These are phyloP conservation scores for Aureobasidium lini DNA, from an alignment of 2,329 filamentous ascomycete genomes.

Conservation along the genomic window DNA sequence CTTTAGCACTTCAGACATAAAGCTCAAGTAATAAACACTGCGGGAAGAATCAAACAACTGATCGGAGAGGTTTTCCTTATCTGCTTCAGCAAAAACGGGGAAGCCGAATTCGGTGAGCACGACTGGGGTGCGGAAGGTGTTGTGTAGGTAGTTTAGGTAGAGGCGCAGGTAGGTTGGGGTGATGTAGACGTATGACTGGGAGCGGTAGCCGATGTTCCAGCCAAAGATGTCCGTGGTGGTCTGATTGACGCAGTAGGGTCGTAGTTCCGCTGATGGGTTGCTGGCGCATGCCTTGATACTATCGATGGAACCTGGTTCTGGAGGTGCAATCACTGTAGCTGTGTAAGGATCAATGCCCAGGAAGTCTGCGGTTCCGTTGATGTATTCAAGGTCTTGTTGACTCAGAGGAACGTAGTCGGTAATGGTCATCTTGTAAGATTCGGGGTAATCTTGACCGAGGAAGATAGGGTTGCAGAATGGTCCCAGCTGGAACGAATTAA, in stretches of 20 bases:
- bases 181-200: conserved; percentile 50
- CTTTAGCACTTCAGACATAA: conserved; percentile 27
- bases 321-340: conserved; percentile 16
- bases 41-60: conserved; percentile 49
- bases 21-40: conserved; percentile 48
- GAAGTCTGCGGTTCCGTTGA: conserved; percentile 23
- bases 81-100: conserved; percentile 39
- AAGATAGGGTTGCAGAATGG: conserved; percentile 49
- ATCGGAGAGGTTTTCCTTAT: conserved; percentile 36
- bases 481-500: conserved; percentile 37
- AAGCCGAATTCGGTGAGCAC: conserved; percentile 31
- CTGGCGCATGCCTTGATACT: conserved; percentile 31
- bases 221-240: conserved; percentile 24
- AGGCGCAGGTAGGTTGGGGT: conserved; percentile 51
- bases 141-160: conserved; percentile 52
- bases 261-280: conserved; percentile 25
- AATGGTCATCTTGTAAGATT: conserved; percentile 39
- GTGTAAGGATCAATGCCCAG: conserved; percentile 28
- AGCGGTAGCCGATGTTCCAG: conserved; percentile 39
- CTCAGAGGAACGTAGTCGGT: conserved; percentile 42
- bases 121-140: conserved; percentile 46
- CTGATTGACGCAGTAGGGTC: conserved; percentile 26
- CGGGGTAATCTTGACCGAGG: conserved; percentile 45
- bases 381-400: conserved; percentile 35
- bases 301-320: conserved; percentile 17